Evolutionary conservation across 306 rosid species (phyloP), one percentile per base, ranked within the genome.

Genomic region (Betula pendula): DNA sequence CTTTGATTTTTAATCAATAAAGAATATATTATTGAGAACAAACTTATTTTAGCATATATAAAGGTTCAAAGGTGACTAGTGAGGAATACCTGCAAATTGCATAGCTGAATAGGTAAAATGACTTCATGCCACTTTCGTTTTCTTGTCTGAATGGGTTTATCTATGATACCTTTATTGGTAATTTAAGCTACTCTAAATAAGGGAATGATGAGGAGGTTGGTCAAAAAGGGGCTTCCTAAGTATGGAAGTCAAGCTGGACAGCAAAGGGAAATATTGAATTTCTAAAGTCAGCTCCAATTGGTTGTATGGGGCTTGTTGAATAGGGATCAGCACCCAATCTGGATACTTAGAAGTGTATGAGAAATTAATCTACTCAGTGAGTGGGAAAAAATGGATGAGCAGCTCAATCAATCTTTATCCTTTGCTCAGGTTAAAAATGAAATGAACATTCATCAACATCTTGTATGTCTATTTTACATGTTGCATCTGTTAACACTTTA

Each of bases 1-100:
- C 38, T 60, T 60, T 60, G 19, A 29, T 60, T 60, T 60, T 29
- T 62, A 60, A 60, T 60, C 42, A 60, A 60, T 6, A 29, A 60
- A 58, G 68, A 29, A 51, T 8, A 51, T 52, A 6, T 52, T 60
- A 29, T 31, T 31, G n/a, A 60, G 40, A 60, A 29, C 40, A 60
- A 60, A 60, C 42, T 60, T 22, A 55, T 55, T 55, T n/a, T 27
- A 7, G 68, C 43, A 60, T 27, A 60, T 16, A 29, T 60, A 15
- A 60, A 15, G 42, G n/a, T 60, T 31, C 3, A 5, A 38, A 60
- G 43, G 38, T 59, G 67, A 59, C n/a, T n/a, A n/a, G 42, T 8
- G 13, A 8, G 13, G 13, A 53, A 9, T 9, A 55, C 43, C 15
- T 15, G 40, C 20, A 1, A 60, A 60, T 27, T 31, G 22, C 68